These are phyloP conservation scores for Acrocalymma vagum DNA, from an alignment of 2,329 filamentous ascomycete species.

Conservation along the genomic window DNA sequence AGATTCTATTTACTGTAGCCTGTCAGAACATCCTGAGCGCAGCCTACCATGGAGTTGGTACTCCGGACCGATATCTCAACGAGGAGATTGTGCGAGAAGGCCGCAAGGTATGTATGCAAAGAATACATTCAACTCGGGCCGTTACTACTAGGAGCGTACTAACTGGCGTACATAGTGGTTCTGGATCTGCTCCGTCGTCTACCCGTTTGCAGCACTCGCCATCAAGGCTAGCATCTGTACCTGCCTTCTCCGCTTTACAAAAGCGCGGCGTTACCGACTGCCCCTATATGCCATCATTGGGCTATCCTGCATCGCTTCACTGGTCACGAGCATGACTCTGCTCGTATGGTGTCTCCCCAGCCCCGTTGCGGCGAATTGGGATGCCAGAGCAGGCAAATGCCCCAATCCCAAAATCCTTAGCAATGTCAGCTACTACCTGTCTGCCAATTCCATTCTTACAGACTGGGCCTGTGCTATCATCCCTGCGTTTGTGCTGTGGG, in stretches of 20 bases:
- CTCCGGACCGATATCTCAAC: background rate
- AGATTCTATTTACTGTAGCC: background rate
- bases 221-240: conserved; percentile 4
- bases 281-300: conserved; percentile 1
- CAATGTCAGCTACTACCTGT: conserved; percentile 45
- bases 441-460: conserved; percentile 42
- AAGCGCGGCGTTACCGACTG: background rate
- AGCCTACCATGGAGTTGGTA: background rate
- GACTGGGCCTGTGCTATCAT: conserved; percentile 40
- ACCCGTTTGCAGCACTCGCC: background rate
- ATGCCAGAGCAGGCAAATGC: conserved; percentile 2
- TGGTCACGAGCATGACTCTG: conserved; percentile 3
- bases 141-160: too few relatives aligned
- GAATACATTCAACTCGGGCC: too few relatives aligned
- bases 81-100: background rate
- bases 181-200: background rate
- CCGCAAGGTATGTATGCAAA: background rate
- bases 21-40: background rate
- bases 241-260: conserved; percentile 1
- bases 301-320: background rate
- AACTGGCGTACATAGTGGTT: too few relatives aligned
- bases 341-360: conserved; percentile 12
- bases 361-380: conserved; percentile 16
- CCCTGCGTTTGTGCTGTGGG: conserved; percentile 47
- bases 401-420: conserved; percentile 19